phyloP scores from a whole-genome alignment of 2,329 filamentous ascomycete species.

The Cladosporium sp. region DNA sequence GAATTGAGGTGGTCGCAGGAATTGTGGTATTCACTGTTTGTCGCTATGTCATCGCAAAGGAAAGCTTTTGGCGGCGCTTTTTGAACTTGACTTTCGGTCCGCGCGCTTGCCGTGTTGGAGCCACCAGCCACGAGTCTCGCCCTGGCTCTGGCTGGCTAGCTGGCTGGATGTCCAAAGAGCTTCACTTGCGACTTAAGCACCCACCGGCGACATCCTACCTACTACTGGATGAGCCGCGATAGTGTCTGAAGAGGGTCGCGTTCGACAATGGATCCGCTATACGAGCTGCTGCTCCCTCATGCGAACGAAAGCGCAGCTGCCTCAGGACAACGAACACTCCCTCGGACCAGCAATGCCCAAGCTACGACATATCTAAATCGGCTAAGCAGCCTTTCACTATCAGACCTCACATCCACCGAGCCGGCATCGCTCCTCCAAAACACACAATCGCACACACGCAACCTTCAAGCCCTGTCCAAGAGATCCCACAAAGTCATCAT shows the following conservation, averaged over 20 bases:
- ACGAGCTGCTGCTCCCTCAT: constrained; percentile 70
- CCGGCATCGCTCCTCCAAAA: constrained; percentile 76
- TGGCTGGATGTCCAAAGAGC: neutral
- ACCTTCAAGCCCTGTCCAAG: constrained; percentile 84
- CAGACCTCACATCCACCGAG: constrained; percentile 72
- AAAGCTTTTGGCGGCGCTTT: constrained; percentile 2
- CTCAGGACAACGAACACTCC: constrained; percentile 39
- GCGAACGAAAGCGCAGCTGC: constrained; percentile 48
- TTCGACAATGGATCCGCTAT: constrained; percentile 59
- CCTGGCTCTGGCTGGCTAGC: neutral
- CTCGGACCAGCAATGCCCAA: constrained; percentile 47
- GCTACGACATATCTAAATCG: constrained; percentile 72
- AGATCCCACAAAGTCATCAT: constrained; percentile 85
- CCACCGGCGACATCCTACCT: no score
- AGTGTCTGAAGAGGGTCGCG: neutral
- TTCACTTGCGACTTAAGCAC: neutral
- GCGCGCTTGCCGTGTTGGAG: constrained; percentile 7
- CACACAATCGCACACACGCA: constrained; percentile 76
- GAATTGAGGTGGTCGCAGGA: neutral
- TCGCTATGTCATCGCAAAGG: neutral
- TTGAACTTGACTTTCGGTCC: constrained; percentile 3
- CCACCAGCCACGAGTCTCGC: neutral
- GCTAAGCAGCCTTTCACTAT: constrained; percentile 73
- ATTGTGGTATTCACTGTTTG: neutral
- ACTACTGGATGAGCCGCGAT: neutral